Evolutionary conservation across 768 basidiomycete species (phyloP).

Genomic region (Kwoniella dendrophila): DNA sequence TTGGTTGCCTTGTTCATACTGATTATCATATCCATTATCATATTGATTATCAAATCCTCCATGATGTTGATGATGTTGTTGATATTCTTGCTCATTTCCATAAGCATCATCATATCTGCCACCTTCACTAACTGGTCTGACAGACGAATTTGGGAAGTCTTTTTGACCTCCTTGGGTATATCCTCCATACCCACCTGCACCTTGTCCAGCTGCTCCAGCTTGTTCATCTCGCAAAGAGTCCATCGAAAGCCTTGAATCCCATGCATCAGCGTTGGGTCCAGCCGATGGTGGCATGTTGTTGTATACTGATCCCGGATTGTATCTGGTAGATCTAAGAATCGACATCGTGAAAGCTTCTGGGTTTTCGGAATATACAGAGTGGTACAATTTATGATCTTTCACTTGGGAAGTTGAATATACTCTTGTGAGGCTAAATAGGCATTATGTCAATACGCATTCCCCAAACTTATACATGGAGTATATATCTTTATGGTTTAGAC

Average conservation of each 20-base stretch:
- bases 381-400: constrained; percentile 78
- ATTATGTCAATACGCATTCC: too few relatives aligned
- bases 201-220: constrained; percentile 13
- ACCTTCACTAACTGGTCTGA: constrained; percentile 20
- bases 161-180: constrained; percentile 13
- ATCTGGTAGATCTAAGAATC: constrained; percentile 46
- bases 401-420: constrained; percentile 75
- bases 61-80: constrained; percentile 7
- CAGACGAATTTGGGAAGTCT: constrained; percentile 16
- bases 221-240: constrained; percentile 40
- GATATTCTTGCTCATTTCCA: constrained; percentile 19
- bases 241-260: constrained; percentile 49
- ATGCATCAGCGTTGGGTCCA: constrained; percentile 42
- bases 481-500: too few relatives aligned
- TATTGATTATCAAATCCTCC: background rate
- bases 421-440: constrained; percentile 57
- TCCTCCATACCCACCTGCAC: constrained; percentile 14
- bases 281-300: constrained; percentile 24
- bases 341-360: constrained; percentile 56
- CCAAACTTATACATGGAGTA: too few relatives aligned
- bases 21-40: constrained; percentile 1
- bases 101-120: constrained; percentile 37
- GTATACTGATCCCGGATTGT: constrained; percentile 45
- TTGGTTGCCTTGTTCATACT: constrained; percentile 9
- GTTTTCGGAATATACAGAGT: constrained; percentile 65